Conservation (phyloP, 148 eudicot species). For the Silene latifolia region DNA sequence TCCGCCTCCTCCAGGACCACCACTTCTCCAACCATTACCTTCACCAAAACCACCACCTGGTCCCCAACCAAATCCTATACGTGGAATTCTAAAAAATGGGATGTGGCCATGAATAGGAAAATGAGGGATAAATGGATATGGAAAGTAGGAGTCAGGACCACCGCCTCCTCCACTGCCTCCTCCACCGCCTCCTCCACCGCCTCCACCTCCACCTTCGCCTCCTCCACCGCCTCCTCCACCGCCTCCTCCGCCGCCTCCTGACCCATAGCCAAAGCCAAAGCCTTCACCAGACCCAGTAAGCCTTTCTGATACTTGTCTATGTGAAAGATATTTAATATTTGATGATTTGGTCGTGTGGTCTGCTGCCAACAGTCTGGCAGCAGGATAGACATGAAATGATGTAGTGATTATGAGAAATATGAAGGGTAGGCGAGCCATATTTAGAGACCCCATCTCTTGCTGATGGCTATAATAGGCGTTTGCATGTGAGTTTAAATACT, state of each 20-base stretch:
- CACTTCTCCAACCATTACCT: no score
- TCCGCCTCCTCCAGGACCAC: conserved; percentile 7
- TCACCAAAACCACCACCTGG: no score
- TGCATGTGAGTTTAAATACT: conserved; percentile 17
- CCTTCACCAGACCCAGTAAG: conserved; percentile 10
- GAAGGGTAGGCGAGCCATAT: conserved; percentile 21
- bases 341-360: conserved; percentile 4
- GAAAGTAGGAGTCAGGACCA: no score
- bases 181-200: no score
- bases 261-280: conserved; percentile 14
- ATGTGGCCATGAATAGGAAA: no score
- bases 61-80: no score
- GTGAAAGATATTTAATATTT: not conserved
- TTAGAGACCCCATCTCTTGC: conserved; percentile 21
- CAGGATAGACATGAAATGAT: conserved; percentile 14
- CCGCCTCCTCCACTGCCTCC: no score
- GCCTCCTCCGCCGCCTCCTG: conserved; percentile 4
- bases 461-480: not conserved
- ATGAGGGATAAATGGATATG: no score
- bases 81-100: no score
- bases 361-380: conserved; percentile 13
- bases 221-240: conserved; percentile 3
- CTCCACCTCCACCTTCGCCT: not conserved
- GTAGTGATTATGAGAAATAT: conserved; percentile 27
- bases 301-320: not conserved